These are phyloP conservation scores for Tuber borchii DNA, from an alignment of 495 filamentous ascomycete species.

Conservation along the genomic window DNA sequence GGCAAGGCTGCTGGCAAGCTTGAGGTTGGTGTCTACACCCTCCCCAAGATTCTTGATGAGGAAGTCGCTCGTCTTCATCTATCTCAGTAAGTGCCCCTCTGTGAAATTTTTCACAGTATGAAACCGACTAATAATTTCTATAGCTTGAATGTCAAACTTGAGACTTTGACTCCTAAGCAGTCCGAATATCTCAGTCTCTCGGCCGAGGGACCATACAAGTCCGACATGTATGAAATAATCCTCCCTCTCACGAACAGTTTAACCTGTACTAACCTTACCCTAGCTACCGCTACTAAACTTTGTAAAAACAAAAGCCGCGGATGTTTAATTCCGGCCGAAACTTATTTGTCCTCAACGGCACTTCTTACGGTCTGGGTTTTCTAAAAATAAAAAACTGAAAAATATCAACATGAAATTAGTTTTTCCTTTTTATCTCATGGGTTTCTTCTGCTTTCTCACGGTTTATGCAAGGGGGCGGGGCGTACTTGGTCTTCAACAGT, in stretches of 20 bases:
- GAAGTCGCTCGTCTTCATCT: constrained; percentile 92
- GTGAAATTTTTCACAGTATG: background rate
- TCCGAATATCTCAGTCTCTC: constrained; percentile 86
- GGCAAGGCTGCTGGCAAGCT: constrained; percentile 82
- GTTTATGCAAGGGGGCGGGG: constrained; percentile 24
- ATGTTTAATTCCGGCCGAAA: constrained; percentile 24
- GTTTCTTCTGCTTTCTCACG: constrained; percentile 28
- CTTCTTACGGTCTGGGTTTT: constrained; percentile 39
- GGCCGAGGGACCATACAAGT: constrained; percentile 87
- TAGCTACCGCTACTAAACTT: constrained; percentile 57
- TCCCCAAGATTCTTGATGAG: constrained; percentile 98
- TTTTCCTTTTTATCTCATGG: constrained; percentile 21
- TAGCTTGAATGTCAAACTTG: constrained; percentile 77
- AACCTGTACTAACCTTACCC: constrained; percentile 40
- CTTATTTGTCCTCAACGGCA: constrained; percentile 48
- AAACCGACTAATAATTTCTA: constrained; percentile 5
- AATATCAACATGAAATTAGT: constrained; percentile 4
- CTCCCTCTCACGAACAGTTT: background rate
- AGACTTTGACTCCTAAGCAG: constrained; percentile 74
- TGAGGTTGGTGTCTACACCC: constrained; percentile 83
- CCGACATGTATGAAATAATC: constrained; percentile 56
- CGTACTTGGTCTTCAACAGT: constrained; percentile 44
- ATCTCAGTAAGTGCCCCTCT: constrained; percentile 53
- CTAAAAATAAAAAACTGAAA: constrained; percentile 23
- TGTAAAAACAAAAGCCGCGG: constrained; percentile 13